A percentile compares a stretch with the other conserved stretches of the same genome.
phyloP scores from a whole-genome alignment of 2,329 filamentous ascomycete species.

The Beauveria bassiana region DNA sequence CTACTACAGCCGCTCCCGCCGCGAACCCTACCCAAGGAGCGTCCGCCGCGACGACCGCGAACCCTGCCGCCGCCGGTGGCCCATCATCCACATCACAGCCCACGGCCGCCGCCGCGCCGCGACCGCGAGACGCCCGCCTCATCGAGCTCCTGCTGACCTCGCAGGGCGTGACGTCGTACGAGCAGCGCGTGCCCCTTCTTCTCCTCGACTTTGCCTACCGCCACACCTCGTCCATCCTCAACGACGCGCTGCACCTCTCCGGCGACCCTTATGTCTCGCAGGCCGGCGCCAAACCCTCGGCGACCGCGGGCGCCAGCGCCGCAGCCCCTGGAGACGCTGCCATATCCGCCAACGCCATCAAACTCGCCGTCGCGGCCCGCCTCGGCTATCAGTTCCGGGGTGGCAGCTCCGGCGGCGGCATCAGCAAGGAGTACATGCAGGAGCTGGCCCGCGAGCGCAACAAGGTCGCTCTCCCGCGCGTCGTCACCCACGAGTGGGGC shows the following conservation, averaged over 20 bases:
- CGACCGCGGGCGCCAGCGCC: slow-evolving; percentile 40
- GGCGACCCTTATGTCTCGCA: slow-evolving; percentile 60
- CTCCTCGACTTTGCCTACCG: slow-evolving; percentile 84
- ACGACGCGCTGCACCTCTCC: slow-evolving; percentile 61
- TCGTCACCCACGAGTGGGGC: slow-evolving; percentile 59
- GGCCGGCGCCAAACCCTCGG: slow-evolving; percentile 45
- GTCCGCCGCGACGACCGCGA: neutral
- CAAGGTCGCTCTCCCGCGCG: slow-evolving; percentile 54
- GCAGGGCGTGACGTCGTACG: slow-evolving; percentile 71
- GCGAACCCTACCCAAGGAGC: neutral
- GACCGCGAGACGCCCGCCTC: slow-evolving; percentile 70
- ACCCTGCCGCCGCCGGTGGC: slow-evolving; percentile 15
- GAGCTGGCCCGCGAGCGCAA: slow-evolving; percentile 68
- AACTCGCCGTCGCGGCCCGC: slow-evolving; percentile 63
- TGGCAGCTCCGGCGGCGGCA: slow-evolving; percentile 42
- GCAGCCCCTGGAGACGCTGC: slow-evolving; percentile 42
- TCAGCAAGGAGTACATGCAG: slow-evolving; percentile 67
- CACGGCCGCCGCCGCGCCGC: slow-evolving; percentile 37
- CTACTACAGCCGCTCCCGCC: slow-evolving; percentile 8
- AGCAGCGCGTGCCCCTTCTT: slow-evolving; percentile 73
- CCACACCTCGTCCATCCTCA: slow-evolving; percentile 64
- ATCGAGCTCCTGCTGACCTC: slow-evolving; percentile 73
- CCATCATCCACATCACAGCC: slow-evolving; percentile 20
- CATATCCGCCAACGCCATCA: slow-evolving; percentile 60
- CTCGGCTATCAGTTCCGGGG: slow-evolving; percentile 62